Evolutionary conservation across 305 asterid genomes (phyloP), one percentile per base, ranked within the genome.

Genomic region (Fraxinus ornus): DNA sequence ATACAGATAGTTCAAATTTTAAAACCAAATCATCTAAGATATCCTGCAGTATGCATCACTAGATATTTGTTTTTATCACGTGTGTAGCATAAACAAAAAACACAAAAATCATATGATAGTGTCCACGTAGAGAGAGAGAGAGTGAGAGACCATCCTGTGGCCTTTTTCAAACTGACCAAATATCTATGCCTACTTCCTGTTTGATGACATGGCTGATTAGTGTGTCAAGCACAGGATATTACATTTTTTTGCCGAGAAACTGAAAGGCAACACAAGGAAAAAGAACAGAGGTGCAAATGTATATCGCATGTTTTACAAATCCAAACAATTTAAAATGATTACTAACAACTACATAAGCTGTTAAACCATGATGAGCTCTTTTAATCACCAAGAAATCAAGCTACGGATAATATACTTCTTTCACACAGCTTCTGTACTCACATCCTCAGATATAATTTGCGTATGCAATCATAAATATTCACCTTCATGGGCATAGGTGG

Each of bases 401-500:
- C 15, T 21, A 30, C 39, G 36, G 44, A 62, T 19, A 7, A 62
- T 41, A 62, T 62, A 62, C 28, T 60, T 60, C 32, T 60, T 62
- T 62, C 71, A 8, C 17, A 22, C 15, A 62, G 71, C 33, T 32
- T 52, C 57, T 5, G 15, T 71, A 24, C 64, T 17, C 49, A 66
- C 75, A 21, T 47, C 70, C 30, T 49, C 60, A 79, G 81, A 72
- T 24, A 78, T 64, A 75, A 49, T 78, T 76, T 73, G 39, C 19
- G 7, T 5, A 49, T 60, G 24, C 22, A 37, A 26, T 77, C 62
- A 76, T 49, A 24, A 68, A 8, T 9, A 68, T 70, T 71, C 81
- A 32, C 74, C 77, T 62, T 79, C 80, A n/a, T 0, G 8, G 57
- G 57, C 72, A 83, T 41, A 19, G 47, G 66, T 22, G 10, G 7